Evolutionary conservation across 805 yeast genomes (phyloP), one percentile per base, ranked within the genome.

Genomic region (Metschnikowia lunata): DNA sequence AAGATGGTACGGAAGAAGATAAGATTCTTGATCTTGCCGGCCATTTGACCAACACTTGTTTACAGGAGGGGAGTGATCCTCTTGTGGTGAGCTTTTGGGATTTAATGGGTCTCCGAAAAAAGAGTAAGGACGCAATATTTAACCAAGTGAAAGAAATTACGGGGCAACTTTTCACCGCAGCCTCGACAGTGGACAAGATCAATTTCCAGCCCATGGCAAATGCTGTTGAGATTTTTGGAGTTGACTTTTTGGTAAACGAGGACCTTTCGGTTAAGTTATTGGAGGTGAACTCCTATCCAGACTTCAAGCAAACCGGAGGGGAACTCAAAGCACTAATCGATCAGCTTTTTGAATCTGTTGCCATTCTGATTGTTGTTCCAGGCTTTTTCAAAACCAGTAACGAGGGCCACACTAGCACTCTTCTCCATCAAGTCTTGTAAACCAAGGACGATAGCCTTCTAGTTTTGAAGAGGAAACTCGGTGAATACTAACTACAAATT

Each of bases 221-320:
- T 62, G 91, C 95, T 0, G 78, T 87, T 59, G 99, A 93, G 62
- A 74, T 88, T 7, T 93, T 75, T 60, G 99, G 99, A 0, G 71
- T 93, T 12, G 99, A 93, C 61, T 90, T 89, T 62, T 63, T 93
- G 43, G 85, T 93, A 13, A 82, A 80, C 54, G 67, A 64, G 2
- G 68, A 78, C 28, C 59, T 63, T 18, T 61, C 72, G 11, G 91
- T 85, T 3, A 73, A 71, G 36, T 59, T 93, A 26, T 66, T 91
- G 34, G 98, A 93, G 62, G 87, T 89, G 36, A 93, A 93, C 58
- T 83, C 98, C 12, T 93, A 84, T 59, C 99, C 99, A 1, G 99
- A 93, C 60, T 93, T 93, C 67, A 89, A 88, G 58, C 99, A 93
- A 65, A 93, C 98, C 0, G 99, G 99, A 13, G 77, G 69, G 12